Evolutionary conservation across 352 stramenopile species (phyloP), one percentile per base, ranked within the genome.

Genomic region (Phytophthora macrochlamydospora): DNA sequence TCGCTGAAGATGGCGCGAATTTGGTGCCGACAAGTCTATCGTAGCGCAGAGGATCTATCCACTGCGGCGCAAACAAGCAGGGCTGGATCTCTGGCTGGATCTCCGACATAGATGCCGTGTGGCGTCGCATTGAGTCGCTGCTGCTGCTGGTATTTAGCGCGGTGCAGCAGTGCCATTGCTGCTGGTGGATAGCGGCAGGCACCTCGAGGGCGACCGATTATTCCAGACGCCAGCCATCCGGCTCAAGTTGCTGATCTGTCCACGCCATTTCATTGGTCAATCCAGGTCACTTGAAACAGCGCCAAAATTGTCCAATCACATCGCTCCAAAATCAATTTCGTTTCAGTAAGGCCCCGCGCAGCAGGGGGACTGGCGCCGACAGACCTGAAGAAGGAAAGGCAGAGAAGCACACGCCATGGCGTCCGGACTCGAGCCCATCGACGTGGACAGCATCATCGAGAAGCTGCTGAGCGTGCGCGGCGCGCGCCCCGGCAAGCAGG

Each of bases 401-500:
- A 61, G 52, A 69, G 56, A 77, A 76, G 35, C 52, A 61, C 53
- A 24, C 57, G 43, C 59, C 33, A 85, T 85, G 75, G 67, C 70
- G 50, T 80, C 46, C 72, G 45, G 85, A 91, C 56, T 68, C 81
- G 48, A 87, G 78, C 52, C 58, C 83, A 44, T 53, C 75, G 6
- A 71, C 86, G 73, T 94, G 24, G 87, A 94, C 64, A 79, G 63
- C 35, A 56, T 94, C 49, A 92, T 94, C 67, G 74, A 79, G 49
- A 91, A 92, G 58, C 74, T 94, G 13, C 76, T 94, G 6, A 73
- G 52, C 18, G 85, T 92, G 35, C 84, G 89, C 61, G 84, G 92
- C 56, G 86, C 56, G 86, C 79, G 90, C 48, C 92, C 92, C 28
- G 91, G 91, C 52, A 90, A 90, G 75, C 79, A 97, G 76, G 97